Percentiles rank a stretch among this genome's conserved stretches.
These are phyloP conservation scores for Tillandsia leiboldiana DNA, from an alignment of 176 grass and related monocot species.

Conservation along the genomic window DNA sequence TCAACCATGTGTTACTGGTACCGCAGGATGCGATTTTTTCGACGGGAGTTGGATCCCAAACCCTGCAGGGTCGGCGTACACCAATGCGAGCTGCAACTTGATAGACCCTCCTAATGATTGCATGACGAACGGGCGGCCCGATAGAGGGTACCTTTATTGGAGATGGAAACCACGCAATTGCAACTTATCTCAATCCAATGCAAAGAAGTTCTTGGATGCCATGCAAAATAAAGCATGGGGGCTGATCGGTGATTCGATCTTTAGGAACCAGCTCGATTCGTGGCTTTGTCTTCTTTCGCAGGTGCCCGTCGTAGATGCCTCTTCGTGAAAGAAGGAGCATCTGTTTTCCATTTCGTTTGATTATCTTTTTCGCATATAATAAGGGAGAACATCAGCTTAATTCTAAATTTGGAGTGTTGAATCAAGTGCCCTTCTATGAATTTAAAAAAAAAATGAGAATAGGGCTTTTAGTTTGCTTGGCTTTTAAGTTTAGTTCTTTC, in stretches of 20 bases:
- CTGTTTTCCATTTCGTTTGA: too few species aligned
- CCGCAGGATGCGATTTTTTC: constrained; percentile 61
- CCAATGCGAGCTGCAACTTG: constrained; percentile 68
- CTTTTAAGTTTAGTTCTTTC: too few species aligned
- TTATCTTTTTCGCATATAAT: too few species aligned
- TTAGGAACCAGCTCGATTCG: constrained; percentile 81
- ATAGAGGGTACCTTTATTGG: constrained; percentile 67
- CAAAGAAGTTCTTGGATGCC: constrained; percentile 48
- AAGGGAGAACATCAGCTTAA: too few species aligned
- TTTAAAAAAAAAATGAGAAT: too few species aligned
- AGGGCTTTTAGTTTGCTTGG: too few species aligned
- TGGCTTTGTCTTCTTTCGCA: constrained; percentile 81
- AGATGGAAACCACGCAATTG: constrained; percentile 85
- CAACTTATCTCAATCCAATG: constrained; percentile 39
- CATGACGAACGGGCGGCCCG: constrained; percentile 73
- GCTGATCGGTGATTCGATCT: constrained; percentile 80
- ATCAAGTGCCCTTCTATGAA: too few species aligned
- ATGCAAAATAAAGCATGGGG: constrained; percentile 69
- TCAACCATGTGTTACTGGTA: not conserved
- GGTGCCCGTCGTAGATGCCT: constrained; percentile 24
- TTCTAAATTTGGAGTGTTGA: too few species aligned
- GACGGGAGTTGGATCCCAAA: constrained; percentile 58
- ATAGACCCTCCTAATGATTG: constrained; percentile 88
- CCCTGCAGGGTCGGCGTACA: constrained; percentile 48
- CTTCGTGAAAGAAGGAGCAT: not conserved